Base-by-base conservation (phyloP, 148 eudicot species). In the Amaranthus palmeri region DNA sequence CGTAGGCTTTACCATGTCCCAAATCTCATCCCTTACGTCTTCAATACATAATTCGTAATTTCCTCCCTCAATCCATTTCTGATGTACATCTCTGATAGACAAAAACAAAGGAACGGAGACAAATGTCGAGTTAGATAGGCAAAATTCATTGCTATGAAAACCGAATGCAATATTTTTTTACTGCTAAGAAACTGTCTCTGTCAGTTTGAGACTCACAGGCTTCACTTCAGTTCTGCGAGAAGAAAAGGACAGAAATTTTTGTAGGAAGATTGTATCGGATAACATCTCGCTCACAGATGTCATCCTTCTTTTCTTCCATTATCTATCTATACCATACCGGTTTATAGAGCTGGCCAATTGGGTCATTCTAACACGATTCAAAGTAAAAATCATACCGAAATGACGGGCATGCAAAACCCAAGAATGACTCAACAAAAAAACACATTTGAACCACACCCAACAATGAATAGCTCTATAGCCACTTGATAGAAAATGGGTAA, bases 31-130 rank as follows among this genome's bases (percentile, higher is more conserved):
- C 71, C 98, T 84, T 69, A 95, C 98, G 72, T 95, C 98, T 79
- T 95, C 98, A 11, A 95, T 95, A 71, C 98, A 95, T 17, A 95
- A 77, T 76, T 95, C 98, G 45, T 95, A 91, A 73, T 95, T 95
- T 72, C 98, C 98, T 72, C 98, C 98, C 72, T 95, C 97, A 2
- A 95, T 95, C 98, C 97, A 95, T 82, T 95, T 95, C 78, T 91
- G 97, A 71, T 91, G 98, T 58, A 95, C 97, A 77, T 95, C 98
- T 81, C 98, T 95, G 90, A 84, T 79, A 25, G 41, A 73, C 61
- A 18, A 79, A 79, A 0, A 74, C 59, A 53, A 4, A 25, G 4
- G 25, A 13, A 61, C 13, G 10, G 8, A 17, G 8, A 50, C 3
- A 49, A 3, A 36, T 44, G 7, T n/a, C 41, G 6, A 66, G 25